These are phyloP conservation scores for Penicillium alfredii DNA, from an alignment of 495 filamentous ascomycete genomes.

Conservation along the genomic window DNA sequence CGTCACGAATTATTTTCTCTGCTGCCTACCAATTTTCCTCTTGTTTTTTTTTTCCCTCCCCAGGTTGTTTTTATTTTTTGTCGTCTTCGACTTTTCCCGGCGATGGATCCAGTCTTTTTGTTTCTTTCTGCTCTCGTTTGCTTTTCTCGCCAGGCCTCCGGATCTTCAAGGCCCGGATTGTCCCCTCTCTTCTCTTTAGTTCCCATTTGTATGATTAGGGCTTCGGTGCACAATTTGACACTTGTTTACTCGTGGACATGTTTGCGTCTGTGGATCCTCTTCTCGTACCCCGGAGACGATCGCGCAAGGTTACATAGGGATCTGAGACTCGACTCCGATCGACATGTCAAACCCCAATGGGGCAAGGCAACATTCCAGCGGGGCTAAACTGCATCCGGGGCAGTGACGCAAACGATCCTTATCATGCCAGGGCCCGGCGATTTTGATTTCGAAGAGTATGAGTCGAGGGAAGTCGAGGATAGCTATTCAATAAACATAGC, in stretches of 20 bases:
- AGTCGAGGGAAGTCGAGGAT: no score
- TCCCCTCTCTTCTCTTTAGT: conserved; percentile 4
- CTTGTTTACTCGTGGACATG: background rate
- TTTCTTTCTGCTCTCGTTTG: conserved; percentile 2
- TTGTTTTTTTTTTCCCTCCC: conserved; percentile 4
- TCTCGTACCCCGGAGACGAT: no score
- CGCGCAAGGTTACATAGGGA: conserved; percentile 22
- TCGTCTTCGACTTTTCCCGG: background rate
- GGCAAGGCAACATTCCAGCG: conserved; percentile 26
- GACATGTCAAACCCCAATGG: conserved; percentile 24
- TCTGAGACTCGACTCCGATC: conserved; percentile 8
- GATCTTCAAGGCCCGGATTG: no score
- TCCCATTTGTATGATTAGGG: conserved; percentile 13
- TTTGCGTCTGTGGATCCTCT: conserved; percentile 9
- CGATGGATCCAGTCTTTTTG: background rate
- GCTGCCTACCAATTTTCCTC: conserved; percentile 7
- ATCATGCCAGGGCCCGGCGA: no score
- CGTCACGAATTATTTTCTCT: conserved; percentile 21
- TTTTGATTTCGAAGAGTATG: no score
- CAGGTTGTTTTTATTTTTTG: conserved; percentile 1
- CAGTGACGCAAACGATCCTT: conserved; percentile 35
- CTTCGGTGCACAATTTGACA: no score
- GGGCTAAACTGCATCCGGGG: conserved; percentile 30
- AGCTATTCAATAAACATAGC: no score
- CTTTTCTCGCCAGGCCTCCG: no score